Evolutionary conservation across 2,329 filamentous ascomycete species (phyloP), one percentile per base, ranked within the genome.

Genomic region (Fusarium goolgardi): DNA sequence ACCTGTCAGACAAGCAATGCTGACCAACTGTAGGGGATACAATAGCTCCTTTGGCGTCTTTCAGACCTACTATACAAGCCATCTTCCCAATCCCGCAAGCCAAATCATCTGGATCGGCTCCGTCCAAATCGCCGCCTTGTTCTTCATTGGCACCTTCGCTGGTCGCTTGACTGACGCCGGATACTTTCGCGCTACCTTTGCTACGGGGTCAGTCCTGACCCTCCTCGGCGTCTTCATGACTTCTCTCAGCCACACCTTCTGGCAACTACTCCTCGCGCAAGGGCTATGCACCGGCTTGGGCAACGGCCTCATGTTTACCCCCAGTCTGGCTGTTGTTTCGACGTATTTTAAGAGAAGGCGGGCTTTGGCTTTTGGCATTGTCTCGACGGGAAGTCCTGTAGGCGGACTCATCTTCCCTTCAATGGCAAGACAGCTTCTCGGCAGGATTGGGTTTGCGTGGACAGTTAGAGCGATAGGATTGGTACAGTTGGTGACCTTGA

Each of bases 301-400:
- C 0, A 82, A 83, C 21, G 88, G 87, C 1, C 82, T 83, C 53
- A 78, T 87, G 10, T 89, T 87, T 72, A 81, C 86, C 13, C 84
- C 88, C 0, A 82, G 84, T 5, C 79, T 90, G 23, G 85, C 88
- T 12, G 80, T 90, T 11, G 76, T 91, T 15, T 84, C 88, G 0
- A 85, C 87, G n/a, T 90, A 90, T 65, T 91, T 91, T 71, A 81
- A 81, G 35, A 81, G 79, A 40, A 82, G 81, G 55, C 81, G 85
- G 58, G 84, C 83, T 1, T 75, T 91, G 5, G 87, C 86, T 7
- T 84, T 89, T 40, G 88, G 88, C 3, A 72, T 90, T 3, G 84
- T 85, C 4, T 86, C 87, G 2, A 83, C 84, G 1, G 88, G 88
- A 3, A 85, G 84, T 47, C 85, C 84, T 5, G 78, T 86, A 3